Base-by-base conservation (phyloP, 768 basidiomycete species). In the Lactarius akahatsu region DNA sequence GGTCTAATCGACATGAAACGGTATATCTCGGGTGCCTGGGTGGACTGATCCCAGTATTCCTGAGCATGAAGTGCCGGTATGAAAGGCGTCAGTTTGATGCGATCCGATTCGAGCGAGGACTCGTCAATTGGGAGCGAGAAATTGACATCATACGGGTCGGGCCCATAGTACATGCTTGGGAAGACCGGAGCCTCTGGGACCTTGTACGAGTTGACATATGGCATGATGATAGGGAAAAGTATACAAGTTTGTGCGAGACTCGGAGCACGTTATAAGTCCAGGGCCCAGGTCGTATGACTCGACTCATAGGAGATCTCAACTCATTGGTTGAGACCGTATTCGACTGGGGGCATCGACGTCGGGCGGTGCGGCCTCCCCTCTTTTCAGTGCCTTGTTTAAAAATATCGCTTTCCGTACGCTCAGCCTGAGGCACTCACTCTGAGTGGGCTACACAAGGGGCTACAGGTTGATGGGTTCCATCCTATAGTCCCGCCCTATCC, bases 61-160 rank as follows among this genome's bases (percentile, higher is more conserved):
- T 71, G 63, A 20, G 69, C 76, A 58, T 82, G 79, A 5, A 76
- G 30, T n/a, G 71, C 61, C 2, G 79, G 80, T 34, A 79, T 70
- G 73, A 80, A 81, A 0, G 79, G 80, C 0, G 71, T 71, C 41
- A 82, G 75, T 65, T 75, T 75, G 56, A 81, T 72, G 26, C 78
- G 78, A 2, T 72, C 72, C 26, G 73, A 77, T 58, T 79, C 75
- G 20, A 82, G 74, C 16, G 65, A 65, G 9, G 68, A 43, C 9
- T 63, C 57, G 61, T 74, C 72, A 9, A 81, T 45, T 18, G 78
- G 77, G 61, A 75, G 73, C 34, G 69, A 61, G 70, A 78, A 79
- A 70, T 82, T 80, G 68, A 79, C 66, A 68, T 81, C 79, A 61
- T 76, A 77, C 15, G 76, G 74, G 18, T 74, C 73, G 4, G 75